phyloP scores from a whole-genome alignment of 169 alveolate genomes.

The Plasmodium relictum region DNA sequence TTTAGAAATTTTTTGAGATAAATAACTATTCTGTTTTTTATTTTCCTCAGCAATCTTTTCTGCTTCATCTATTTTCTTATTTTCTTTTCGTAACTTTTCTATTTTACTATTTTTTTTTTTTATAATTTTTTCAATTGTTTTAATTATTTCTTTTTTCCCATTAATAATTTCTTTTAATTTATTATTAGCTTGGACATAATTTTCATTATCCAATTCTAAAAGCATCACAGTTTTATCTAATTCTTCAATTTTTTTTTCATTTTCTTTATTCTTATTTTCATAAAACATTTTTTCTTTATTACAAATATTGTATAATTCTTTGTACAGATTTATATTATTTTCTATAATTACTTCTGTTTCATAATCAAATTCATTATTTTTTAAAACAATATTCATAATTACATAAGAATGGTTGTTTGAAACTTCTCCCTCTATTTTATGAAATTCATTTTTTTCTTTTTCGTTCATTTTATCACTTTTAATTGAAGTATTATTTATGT shows the following conservation, averaged over 20 bases:
- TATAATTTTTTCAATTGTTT: slow-evolving; percentile 49
- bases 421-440: slow-evolving; percentile 25
- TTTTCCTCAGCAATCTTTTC: slow-evolving; percentile 47
- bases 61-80: slow-evolving; percentile 47
- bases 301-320: slow-evolving; percentile 45
- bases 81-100: slow-evolving; percentile 70
- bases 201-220: slow-evolving; percentile 58
- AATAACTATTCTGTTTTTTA: slow-evolving; percentile 49
- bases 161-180: slow-evolving; percentile 67
- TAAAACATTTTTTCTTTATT: slow-evolving; percentile 61
- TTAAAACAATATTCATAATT: slow-evolving; percentile 59
- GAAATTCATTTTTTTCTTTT: slow-evolving; percentile 5
- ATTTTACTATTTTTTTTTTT: slow-evolving; percentile 63
- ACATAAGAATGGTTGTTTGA: slow-evolving; percentile 44
- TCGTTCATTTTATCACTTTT: slow-evolving; percentile 1
- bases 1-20: slow-evolving; percentile 57
- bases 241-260: slow-evolving; percentile 71
- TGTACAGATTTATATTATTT: slow-evolving; percentile 50
- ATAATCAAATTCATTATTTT: slow-evolving; percentile 66
- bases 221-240: slow-evolving; percentile 72
- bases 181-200: slow-evolving; percentile 49
- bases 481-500: not conserved
- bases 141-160: slow-evolving; percentile 63
- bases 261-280: slow-evolving; percentile 51
- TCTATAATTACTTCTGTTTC: slow-evolving; percentile 52